These are phyloP conservation scores for Phaeosphaeriaceae sp. DNA, from an alignment of 2,329 filamentous ascomycete species.

Conservation along the genomic window DNA sequence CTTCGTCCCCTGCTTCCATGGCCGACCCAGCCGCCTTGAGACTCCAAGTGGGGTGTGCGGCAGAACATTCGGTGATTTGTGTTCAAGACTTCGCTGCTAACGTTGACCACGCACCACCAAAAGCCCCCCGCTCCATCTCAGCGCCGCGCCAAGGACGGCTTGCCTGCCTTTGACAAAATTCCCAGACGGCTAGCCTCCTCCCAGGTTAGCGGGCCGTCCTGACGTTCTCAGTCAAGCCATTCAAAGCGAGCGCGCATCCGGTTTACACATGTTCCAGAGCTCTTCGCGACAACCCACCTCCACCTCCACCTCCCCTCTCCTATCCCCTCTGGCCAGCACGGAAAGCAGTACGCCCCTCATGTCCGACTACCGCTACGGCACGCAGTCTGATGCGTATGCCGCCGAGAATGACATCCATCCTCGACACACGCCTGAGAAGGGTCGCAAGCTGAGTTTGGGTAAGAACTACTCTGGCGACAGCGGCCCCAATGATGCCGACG, in stretches of 20 bases:
- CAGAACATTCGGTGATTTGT: constrained; percentile 2
- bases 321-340: constrained; percentile 17
- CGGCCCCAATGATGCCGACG: constrained; percentile 60
- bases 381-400: constrained; percentile 43
- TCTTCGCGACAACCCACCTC: constrained; percentile 22
- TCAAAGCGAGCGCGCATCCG: constrained; percentile 35
- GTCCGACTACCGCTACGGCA: constrained; percentile 37
- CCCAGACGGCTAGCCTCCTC: constrained; percentile 18
- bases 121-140: constrained; percentile 17
- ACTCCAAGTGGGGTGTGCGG: constrained; percentile 7
- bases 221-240: constrained; percentile 6
- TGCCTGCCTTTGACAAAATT: constrained; percentile 13
- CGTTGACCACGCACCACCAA: constrained; percentile 9
- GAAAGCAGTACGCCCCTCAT: constrained; percentile 21
- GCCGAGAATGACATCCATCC: constrained; percentile 40
- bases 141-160: constrained; percentile 26
- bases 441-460: constrained; percentile 32
- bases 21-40: not conserved
- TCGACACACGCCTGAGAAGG: constrained; percentile 26
- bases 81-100: not conserved
- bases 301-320: constrained; percentile 5
- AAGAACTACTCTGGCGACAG: constrained; percentile 33
- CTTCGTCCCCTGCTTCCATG: not conserved
- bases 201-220: constrained; percentile 27
- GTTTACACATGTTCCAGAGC: constrained; percentile 16